Evolutionary conservation across 2,329 filamentous ascomycete genomes (phyloP).

Genomic region (Albifimbria verrucaria): DNA sequence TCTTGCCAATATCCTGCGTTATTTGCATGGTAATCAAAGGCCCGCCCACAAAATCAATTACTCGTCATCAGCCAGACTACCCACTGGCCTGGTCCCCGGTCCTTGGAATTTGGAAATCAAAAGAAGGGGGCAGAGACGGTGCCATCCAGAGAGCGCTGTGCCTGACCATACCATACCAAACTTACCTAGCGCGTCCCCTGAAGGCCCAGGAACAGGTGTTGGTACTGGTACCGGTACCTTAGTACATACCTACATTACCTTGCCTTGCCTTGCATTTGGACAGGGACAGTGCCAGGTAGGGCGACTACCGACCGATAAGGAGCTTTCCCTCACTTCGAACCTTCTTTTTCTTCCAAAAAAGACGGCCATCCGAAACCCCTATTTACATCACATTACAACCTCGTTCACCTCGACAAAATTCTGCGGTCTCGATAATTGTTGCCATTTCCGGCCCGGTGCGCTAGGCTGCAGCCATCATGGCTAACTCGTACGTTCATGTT

Average conservation of each 20-base stretch:
- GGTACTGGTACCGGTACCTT: no score
- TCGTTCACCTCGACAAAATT: background rate
- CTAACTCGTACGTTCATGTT: conserved; percentile 22
- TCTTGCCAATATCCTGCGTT: background rate
- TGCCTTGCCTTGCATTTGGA: background rate
- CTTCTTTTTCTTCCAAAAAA: background rate
- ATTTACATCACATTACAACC: background rate
- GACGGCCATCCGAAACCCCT: background rate
- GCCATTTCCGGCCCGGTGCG: background rate
- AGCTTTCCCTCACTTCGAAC: background rate
- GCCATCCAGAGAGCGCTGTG: no score
- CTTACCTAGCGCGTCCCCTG: no score
- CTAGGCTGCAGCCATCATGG: conserved; percentile 19
- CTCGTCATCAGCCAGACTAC: background rate
- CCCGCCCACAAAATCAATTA: background rate
- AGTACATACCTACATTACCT: background rate
- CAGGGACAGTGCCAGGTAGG: no score
- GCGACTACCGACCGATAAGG: background rate
- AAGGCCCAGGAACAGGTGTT: background rate
- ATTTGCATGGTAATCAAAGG: background rate
- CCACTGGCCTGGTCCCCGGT: background rate
- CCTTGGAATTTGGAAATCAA: background rate
- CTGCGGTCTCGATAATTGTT: background rate
- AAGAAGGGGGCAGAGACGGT: no score
- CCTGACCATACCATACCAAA: background rate